Conservation (phyloP, 2,329 filamentous ascomycete species). For the Diaporthe longicolla region DNA sequence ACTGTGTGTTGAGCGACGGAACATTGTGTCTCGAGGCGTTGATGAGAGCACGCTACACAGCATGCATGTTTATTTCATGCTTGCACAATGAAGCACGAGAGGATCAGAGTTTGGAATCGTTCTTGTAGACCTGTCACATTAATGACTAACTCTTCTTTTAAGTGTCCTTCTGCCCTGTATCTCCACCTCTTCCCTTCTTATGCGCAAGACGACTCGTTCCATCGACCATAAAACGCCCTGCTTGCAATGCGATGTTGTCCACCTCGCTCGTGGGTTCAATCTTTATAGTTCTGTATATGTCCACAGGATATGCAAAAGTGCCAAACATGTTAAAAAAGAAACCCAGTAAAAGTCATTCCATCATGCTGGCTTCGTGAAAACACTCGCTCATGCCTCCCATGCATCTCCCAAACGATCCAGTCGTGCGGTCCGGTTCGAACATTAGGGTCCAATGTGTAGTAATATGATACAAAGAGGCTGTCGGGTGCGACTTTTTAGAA, state of each 20-base stretch:
- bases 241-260: slow-evolving; percentile 14
- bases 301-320: slow-evolving; percentile 22
- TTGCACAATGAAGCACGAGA: neutral
- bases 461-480: neutral
- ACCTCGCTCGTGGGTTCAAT: too few relatives aligned
- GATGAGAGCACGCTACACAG: neutral
- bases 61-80: neutral
- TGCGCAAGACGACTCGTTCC: neutral
- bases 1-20: neutral
- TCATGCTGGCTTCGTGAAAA: slow-evolving; percentile 31
- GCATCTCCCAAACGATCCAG: neutral
- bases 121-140: slow-evolving; percentile 7
- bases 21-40: neutral
- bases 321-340: neutral
- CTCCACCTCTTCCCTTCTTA: neutral
- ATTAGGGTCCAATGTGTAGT: slow-evolving; percentile 4
- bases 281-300: slow-evolving; percentile 27
- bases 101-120: neutral
- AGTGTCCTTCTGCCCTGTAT: neutral
- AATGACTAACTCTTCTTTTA: neutral
- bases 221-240: slow-evolving; percentile 28
- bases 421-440: neutral
- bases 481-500: neutral
- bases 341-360: neutral
- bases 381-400: neutral